Conservation (phyloP, 140 eudicot species). For the Senecio squalidus region DNA sequence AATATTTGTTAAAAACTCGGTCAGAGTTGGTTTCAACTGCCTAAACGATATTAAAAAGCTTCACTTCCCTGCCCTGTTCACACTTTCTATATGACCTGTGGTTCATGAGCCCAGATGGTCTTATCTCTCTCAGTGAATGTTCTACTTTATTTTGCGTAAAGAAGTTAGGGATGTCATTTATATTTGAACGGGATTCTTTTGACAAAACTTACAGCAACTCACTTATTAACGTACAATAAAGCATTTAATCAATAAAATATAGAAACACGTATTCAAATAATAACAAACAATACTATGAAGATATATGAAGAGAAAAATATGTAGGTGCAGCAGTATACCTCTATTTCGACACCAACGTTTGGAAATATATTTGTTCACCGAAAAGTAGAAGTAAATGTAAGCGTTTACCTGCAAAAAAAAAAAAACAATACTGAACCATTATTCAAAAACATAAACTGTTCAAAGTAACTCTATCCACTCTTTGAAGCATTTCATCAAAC, state of each 20-base stretch:
- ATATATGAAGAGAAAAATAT: background rate
- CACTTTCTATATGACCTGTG: too few relatives aligned
- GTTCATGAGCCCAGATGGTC: too few relatives aligned
- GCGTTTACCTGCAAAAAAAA: background rate
- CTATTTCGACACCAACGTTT: too few relatives aligned
- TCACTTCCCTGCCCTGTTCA: too few relatives aligned
- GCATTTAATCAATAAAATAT: background rate
- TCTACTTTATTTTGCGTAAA: background rate
- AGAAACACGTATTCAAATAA: background rate
- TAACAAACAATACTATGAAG: background rate
- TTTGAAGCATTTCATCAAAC: conserved; percentile 11
- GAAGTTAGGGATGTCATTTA: background rate
- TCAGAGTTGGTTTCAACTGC: too few relatives aligned
- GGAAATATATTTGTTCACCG: too few relatives aligned
- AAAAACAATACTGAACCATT: too few relatives aligned
- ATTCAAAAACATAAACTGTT: background rate
- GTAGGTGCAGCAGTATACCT: too few relatives aligned
- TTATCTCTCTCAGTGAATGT: too few relatives aligned
- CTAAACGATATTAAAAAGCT: too few relatives aligned
- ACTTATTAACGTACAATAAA: background rate
- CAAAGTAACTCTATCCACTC: background rate
- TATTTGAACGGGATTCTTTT: background rate
- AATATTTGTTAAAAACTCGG: too few relatives aligned
- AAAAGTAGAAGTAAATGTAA: background rate
- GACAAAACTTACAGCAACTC: background rate